These are phyloP conservation scores for Fusarium chlamydosporum DNA, from an alignment of 2,329 filamentous ascomycete species.

Conservation along the genomic window DNA sequence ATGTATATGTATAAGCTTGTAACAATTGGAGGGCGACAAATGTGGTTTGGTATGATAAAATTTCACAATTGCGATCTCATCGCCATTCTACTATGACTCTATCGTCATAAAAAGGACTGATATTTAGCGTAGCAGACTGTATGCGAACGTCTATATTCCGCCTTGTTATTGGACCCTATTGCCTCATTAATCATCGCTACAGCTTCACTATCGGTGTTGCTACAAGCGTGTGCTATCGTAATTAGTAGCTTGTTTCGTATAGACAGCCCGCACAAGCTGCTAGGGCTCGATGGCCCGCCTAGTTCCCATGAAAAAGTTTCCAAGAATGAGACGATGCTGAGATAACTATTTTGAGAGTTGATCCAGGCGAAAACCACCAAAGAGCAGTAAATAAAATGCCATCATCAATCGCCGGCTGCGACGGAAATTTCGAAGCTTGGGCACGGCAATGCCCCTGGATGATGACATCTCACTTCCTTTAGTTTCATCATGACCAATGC, in stretches of 20 bases:
- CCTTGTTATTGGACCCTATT: not conserved
- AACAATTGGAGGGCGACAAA: too few species aligned
- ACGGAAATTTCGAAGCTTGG: slow-evolving; percentile 39
- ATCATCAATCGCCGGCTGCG: slow-evolving; percentile 36
- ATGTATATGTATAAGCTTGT: not conserved
- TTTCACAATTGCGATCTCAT: not conserved
- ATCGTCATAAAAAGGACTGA: not conserved
- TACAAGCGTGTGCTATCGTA: slow-evolving; percentile 25
- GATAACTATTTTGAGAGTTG: not conserved
- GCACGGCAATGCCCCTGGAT: slow-evolving; percentile 40
- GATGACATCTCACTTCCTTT: slow-evolving; percentile 41
- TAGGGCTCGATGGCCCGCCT: not conserved
- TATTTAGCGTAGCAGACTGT: not conserved
- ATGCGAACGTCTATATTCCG: not conserved
- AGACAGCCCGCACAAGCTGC: slow-evolving; percentile 10
- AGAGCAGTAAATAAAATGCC: slow-evolving; percentile 18
- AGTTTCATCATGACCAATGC: slow-evolving; percentile 30
- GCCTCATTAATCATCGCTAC: not conserved
- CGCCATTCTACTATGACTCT: not conserved
- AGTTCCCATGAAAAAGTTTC: not conserved
- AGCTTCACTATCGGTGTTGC: not conserved
- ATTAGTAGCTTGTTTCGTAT: slow-evolving; percentile 31
- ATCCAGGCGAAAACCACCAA: slow-evolving; percentile 1
- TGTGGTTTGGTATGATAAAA: too few species aligned
- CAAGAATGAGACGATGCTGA: slow-evolving; percentile 13